Evolutionary conservation across 495 filamentous ascomycete genomes (phyloP), one percentile per base, ranked within the genome.

Genomic region (Haplographium delicatum): DNA sequence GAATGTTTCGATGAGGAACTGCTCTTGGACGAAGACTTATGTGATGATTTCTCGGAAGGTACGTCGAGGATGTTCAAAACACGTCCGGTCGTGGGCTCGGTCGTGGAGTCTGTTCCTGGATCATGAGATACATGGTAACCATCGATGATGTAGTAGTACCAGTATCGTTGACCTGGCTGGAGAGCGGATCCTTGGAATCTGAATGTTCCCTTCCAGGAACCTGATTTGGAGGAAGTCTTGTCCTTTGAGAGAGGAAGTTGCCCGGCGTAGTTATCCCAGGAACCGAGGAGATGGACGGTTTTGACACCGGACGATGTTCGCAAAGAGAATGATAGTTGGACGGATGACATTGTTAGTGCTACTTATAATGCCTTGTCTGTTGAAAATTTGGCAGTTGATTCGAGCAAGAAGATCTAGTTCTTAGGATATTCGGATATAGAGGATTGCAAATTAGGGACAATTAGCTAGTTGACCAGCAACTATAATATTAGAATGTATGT

Each of bases 121-220:
- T 98, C 93, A 76, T 97, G 91, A 40, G 93, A 91, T 67, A 96
- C 86, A 69, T 96, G 91, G 82, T 96, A 96, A 52, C 93, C 93
- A 65, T 98, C 93, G 72, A 97, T 94, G 85, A 98, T 96, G 77
- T 96, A 98, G 80, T 98, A 98, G 82, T 97, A 98, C 93, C 94
- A 98, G 83, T 96, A 97, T 59, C 93, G 83, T 62, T 84, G 78
- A 51, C 91, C 88, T 47, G 86, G 75, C 74, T 90, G 80, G 46
- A 96, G 78, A 51, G 87, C 85, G 38, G 80, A 71, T 65, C 83
- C 84, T 72, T 91, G 89, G 75, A 98, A 95, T 70, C 87, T 82
- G 78, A 98, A 96, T 64, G 89, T 94, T 65, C 93, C 94, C 61
- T 88, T 84, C 87, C 94, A 96, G 48, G 83, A 81, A 62, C 86